Conservation (phyloP, 208 protist species). For the Acanthamoeba healyi region DNA sequence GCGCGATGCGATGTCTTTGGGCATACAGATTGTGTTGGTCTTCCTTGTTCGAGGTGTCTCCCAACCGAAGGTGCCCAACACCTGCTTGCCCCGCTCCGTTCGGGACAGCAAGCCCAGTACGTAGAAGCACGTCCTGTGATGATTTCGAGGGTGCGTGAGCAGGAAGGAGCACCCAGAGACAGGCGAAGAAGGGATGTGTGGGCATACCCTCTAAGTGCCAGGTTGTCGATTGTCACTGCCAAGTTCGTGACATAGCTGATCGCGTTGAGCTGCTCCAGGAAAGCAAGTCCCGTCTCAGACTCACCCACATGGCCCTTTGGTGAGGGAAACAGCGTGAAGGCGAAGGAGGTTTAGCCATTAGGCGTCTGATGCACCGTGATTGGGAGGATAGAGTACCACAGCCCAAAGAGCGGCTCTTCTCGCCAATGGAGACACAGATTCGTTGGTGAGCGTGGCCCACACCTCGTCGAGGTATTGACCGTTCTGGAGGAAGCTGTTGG, state of each 20-base stretch:
- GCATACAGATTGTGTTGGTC: slow-evolving; percentile 76
- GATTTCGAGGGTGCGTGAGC: neutral
- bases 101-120: slow-evolving; percentile 78
- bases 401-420: slow-evolving; percentile 61
- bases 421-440: neutral
- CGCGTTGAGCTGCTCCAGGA: slow-evolving; percentile 61
- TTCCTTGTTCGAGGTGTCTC: slow-evolving; percentile 73
- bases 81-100: slow-evolving; percentile 67
- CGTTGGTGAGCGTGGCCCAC: slow-evolving; percentile 3
- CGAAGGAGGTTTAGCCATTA: neutral
- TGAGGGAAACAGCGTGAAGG: neutral
- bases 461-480: neutral
- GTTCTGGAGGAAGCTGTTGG: neutral
- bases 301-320: slow-evolving; percentile 80
- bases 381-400: neutral
- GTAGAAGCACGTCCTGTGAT: slow-evolving; percentile 81
- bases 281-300: slow-evolving; percentile 66
- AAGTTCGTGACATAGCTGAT: slow-evolving; percentile 62
- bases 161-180: neutral
- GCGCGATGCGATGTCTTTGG: slow-evolving; percentile 75
- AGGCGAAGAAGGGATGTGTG: neutral
- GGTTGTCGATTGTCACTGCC: slow-evolving; percentile 68
- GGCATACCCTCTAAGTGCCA: slow-evolving; percentile 77
- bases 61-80: slow-evolving; percentile 72
- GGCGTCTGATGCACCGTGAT: too few species aligned